phyloP scores from a whole-genome alignment of 2,329 filamentous ascomycete species.

The Claviceps sorghi region DNA sequence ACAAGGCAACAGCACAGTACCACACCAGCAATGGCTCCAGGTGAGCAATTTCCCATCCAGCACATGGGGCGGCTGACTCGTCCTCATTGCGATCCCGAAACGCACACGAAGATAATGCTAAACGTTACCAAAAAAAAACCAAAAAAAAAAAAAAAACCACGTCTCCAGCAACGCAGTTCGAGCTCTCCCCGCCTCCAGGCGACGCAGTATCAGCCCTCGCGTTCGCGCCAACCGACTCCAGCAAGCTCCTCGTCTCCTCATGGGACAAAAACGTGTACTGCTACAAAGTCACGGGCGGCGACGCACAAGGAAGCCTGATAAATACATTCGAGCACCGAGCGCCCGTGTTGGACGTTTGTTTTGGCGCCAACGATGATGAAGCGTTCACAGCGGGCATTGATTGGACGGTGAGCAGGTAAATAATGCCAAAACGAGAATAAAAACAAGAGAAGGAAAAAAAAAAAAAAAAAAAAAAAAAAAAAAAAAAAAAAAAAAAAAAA shows the following conservation, averaged over 20 bases:
- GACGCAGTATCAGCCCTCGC: slow-evolving; percentile 78
- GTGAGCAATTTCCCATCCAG: slow-evolving; percentile 14
- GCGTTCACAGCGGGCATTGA: slow-evolving; percentile 81
- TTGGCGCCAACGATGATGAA: slow-evolving; percentile 67
- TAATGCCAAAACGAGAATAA: not conserved
- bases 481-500: not conserved
- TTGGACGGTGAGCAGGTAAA: slow-evolving; percentile 63
- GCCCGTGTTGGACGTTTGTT: slow-evolving; percentile 83
- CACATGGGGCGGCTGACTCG: not conserved
- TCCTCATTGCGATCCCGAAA: not conserved
- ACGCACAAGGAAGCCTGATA: slow-evolving; percentile 42
- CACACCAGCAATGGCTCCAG: slow-evolving; percentile 24
- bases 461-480: not conserved
- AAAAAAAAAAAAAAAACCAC: not conserved
- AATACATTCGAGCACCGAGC: slow-evolving; percentile 67
- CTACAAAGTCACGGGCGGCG: slow-evolving; percentile 56
- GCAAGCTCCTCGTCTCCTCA: slow-evolving; percentile 72
- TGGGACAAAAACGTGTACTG: slow-evolving; percentile 90
- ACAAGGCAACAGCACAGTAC: not conserved
- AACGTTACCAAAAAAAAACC: not conserved
- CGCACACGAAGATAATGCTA: not conserved
- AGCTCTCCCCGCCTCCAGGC: slow-evolving; percentile 65
- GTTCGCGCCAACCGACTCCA: slow-evolving; percentile 66
- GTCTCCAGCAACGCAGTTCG: slow-evolving; percentile 56
- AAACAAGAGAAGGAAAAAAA: no score